Base-by-base conservation (phyloP, 2,329 filamentous ascomycete species). In the Talaromyces sp. region DNA sequence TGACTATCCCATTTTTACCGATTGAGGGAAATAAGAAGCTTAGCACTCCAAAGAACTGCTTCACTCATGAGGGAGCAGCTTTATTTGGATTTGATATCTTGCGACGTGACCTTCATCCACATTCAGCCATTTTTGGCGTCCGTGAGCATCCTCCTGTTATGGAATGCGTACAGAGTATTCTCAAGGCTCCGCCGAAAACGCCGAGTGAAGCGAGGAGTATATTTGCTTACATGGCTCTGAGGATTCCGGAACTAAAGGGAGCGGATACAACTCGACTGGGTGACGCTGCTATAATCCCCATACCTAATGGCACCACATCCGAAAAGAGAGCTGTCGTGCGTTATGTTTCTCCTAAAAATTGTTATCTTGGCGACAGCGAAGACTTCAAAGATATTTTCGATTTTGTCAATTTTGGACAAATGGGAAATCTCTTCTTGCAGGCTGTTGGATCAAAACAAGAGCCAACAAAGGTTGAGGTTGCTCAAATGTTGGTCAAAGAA, bases 301-400 rank as follows among this genome's bases (percentile, higher is more conserved):
- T 95, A 11, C 74, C 67, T 40, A 72, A 63, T 54, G 69, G 67
- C 17, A 69, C 68, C 59, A 68, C 59, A 53, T 66, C 58, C 67
- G 83, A 84, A 65, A 86, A 83, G 66, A 68, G 78, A 47, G 60
- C 74, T 63, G 73, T 72, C 56, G 70, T 86, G 54, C 80, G 83
- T 69, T 84, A 88, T 70, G 83, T 93, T 53, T 83, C 86, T 17
- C 94, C 95, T 5, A 85, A 84, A 54, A 83, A 88, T 47, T 93
- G 90, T 68, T 99, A 97, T 75, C 83, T 99, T 1, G 95, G 95
- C 8, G 83, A 85, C 38, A 83, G 85, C 61, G 81, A 86, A 64
- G 84, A 89, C 69, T 99, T 96, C 72, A 90, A 88, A 11, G 91
- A 96, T 36, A 96, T 99, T 36, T 97, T 99, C 70, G 93, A 98